A percentile compares a stretch with the other conserved stretches of the same genome.
Evolutionary conservation across 2,329 filamentous ascomycete species (phyloP).

Genomic region (Penicillium sp.): DNA sequence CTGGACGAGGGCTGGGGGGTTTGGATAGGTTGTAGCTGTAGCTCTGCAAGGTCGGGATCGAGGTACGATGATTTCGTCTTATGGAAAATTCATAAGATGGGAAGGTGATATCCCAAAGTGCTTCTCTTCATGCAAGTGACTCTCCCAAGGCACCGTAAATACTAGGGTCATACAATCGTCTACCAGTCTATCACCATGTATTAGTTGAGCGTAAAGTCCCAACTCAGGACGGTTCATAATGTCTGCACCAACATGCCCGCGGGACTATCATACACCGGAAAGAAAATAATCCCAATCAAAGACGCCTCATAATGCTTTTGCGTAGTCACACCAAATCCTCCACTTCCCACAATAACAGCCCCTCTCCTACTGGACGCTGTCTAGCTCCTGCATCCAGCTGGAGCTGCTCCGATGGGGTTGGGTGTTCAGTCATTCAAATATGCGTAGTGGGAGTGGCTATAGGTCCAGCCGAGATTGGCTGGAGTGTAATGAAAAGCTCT

Average conservation of each 20-base stretch:
- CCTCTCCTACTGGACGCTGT: neutral
- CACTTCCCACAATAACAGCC: neutral
- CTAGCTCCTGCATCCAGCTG: neutral
- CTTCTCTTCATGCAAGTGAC: neutral
- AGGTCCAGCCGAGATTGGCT: neutral
- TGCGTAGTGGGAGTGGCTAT: neutral
- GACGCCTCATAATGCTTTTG: conserved; percentile 22
- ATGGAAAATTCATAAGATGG: neutral
- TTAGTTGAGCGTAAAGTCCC: conserved; percentile 2
- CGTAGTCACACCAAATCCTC: neutral
- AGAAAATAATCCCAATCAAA: conserved; percentile 10
- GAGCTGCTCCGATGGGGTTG: neutral
- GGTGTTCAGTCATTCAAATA: too few species aligned
- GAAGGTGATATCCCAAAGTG: too few species aligned
- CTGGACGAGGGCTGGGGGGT: too few species aligned
- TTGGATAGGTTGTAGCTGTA: neutral
- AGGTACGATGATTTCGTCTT: neutral
- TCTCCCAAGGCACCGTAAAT: neutral
- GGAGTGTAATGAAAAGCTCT: neutral
- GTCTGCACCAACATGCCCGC: conserved; percentile 17
- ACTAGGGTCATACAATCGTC: neutral
- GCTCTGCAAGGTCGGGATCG: neutral
- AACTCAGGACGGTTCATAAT: conserved; percentile 18
- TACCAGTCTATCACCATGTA: neutral
- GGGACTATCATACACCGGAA: conserved; percentile 21